These are phyloP conservation scores for Ceratocystis harringtonii DNA, from an alignment of 2,329 filamentous ascomycete genomes.

Conservation along the genomic window DNA sequence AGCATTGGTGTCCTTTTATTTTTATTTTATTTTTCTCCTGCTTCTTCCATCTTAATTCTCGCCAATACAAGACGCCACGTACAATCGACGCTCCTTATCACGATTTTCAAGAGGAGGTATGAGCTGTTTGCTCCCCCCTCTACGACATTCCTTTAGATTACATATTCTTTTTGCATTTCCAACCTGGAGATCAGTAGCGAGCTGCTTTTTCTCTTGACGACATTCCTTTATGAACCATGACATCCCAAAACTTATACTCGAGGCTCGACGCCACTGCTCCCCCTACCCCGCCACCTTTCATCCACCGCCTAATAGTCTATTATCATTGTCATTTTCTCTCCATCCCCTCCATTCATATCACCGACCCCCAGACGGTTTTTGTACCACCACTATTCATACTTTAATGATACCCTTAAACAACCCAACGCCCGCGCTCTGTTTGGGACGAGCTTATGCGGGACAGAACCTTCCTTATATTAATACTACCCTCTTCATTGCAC, in stretches of 20 bases:
- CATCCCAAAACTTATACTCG: constrained; percentile 3
- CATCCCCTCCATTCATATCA: background rate
- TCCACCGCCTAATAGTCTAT: background rate
- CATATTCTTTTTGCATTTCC: background rate
- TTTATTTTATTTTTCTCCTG: background rate
- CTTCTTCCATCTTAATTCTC: background rate
- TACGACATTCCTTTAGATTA: constrained; percentile 13
- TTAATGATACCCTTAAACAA: constrained; percentile 15
- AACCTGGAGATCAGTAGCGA: constrained; percentile 1
- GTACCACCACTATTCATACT: constrained; percentile 9
- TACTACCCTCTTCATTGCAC: background rate
- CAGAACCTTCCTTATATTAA: constrained; percentile 14
- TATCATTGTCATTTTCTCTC: background rate
- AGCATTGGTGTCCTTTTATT: background rate
- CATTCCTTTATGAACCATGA: constrained; percentile 12
- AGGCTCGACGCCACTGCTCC: constrained; percentile 15
- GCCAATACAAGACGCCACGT: constrained; percentile 16
- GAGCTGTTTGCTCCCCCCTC: background rate
- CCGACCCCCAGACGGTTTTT: constrained; percentile 7
- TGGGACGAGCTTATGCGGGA: constrained; percentile 10
- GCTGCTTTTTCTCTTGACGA: constrained; percentile 9
- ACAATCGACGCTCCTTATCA: constrained; percentile 15
- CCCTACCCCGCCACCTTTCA: background rate
- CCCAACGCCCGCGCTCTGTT: constrained; percentile 10
- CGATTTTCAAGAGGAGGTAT: constrained; percentile 1